Conservation (phyloP, 768 basidiomycete genomes). For the Phylloporus sp. region DNA sequence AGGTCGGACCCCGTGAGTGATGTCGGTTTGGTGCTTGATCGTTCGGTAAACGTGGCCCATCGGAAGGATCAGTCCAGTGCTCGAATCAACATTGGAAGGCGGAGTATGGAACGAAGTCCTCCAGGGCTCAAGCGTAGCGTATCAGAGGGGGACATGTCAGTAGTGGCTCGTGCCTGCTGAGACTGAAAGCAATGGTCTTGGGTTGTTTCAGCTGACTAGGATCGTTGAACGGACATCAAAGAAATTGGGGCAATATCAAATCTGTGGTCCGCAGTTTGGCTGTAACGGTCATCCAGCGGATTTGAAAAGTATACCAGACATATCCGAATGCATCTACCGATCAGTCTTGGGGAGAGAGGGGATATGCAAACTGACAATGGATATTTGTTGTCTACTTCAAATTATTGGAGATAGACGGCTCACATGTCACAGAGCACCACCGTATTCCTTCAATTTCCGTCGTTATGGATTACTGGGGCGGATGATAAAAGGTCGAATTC, state of each 20-base stretch:
- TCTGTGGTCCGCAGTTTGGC: slow-evolving; percentile 13
- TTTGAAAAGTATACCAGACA: background rate
- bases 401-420: background rate
- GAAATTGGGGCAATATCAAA: slow-evolving; percentile 41
- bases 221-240: slow-evolving; percentile 36
- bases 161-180: slow-evolving; percentile 12
- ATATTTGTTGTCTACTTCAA: background rate
- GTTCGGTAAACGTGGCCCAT: slow-evolving; percentile 13
- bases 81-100: slow-evolving; percentile 26
- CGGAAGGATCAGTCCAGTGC: slow-evolving; percentile 45
- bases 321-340: slow-evolving; percentile 39
- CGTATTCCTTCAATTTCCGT: background rate
- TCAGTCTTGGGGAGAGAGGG: slow-evolving; percentile 50
- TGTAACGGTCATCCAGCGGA: slow-evolving; percentile 32
- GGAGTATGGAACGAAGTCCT: slow-evolving; percentile 21
- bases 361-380: slow-evolving; percentile 37
- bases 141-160: background rate
- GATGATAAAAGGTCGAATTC: slow-evolving; percentile 1
- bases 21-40: slow-evolving; percentile 45
- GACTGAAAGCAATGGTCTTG: slow-evolving; percentile 33
- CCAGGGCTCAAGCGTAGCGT: background rate
- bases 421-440: background rate
- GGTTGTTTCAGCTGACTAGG: slow-evolving; percentile 43
- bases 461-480: background rate
- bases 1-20: slow-evolving; percentile 54